A percentile compares a stretch with the other conserved stretches of the same genome.
These are phyloP conservation scores for Fusarium sp. DNA, from an alignment of 2,329 filamentous ascomycete genomes.

Conservation along the genomic window DNA sequence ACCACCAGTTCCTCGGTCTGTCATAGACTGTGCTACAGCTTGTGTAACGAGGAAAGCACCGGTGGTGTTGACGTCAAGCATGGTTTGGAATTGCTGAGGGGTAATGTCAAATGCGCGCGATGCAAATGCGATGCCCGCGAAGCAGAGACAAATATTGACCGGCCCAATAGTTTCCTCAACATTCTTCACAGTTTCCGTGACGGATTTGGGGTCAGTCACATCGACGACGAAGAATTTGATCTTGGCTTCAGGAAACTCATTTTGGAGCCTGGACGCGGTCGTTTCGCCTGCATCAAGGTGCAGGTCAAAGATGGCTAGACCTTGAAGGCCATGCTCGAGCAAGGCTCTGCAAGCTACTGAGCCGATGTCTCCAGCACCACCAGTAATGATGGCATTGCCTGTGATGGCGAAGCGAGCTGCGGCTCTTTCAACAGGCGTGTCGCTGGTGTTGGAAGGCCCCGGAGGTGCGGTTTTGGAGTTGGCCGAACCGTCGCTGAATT, in stretches of 20 bases:
- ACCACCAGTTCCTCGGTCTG: slow-evolving; percentile 61
- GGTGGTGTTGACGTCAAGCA: slow-evolving; percentile 77
- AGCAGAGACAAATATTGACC: slow-evolving; percentile 13
- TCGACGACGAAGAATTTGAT: slow-evolving; percentile 10
- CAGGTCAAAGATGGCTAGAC: slow-evolving; percentile 15
- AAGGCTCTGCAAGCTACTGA: slow-evolving; percentile 9
- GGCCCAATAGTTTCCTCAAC: slow-evolving; percentile 1
- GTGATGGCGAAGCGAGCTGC: neutral
- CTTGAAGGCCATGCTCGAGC: slow-evolving; percentile 11
- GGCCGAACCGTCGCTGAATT: slow-evolving; percentile 13
- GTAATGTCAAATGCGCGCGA: slow-evolving; percentile 69
- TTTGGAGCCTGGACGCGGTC: neutral
- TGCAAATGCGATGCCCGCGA: slow-evolving; percentile 44
- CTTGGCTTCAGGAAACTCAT: slow-evolving; percentile 1
- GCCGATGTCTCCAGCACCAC: slow-evolving; percentile 12
- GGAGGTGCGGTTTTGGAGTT: neutral
- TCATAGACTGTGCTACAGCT: slow-evolving; percentile 59
- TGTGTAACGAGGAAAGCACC: slow-evolving; percentile 77
- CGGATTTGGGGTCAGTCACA: slow-evolving; percentile 3
- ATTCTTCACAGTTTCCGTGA: neutral
- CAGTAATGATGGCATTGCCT: slow-evolving; percentile 13
- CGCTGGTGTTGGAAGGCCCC: rapidly evolving
- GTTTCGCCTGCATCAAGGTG: slow-evolving; percentile 4
- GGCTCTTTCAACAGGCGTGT: neutral
- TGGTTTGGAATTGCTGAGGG: slow-evolving; percentile 68